Percentiles rank a stretch among this genome's conserved stretches.
phyloP scores from a whole-genome alignment of 2,329 filamentous ascomycete genomes.

The Zymoseptoria brevis region DNA sequence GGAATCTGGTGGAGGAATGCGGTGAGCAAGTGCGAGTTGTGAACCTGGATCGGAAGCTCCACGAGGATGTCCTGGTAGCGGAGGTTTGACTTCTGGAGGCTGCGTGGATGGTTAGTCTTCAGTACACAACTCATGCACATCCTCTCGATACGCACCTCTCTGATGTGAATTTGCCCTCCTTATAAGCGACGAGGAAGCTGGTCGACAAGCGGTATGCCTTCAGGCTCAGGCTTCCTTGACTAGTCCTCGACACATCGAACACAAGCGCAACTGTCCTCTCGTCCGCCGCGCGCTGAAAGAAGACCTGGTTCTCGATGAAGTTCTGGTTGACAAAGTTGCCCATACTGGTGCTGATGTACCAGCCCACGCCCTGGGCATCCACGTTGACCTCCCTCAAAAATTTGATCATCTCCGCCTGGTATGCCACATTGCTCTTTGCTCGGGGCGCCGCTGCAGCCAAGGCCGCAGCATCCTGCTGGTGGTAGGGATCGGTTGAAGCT shows the following conservation, averaged over 20 bases:
- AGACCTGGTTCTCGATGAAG: conserved; percentile 96
- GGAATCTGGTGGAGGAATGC: conserved; percentile 92
- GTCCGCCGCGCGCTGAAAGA: conserved; percentile 90
- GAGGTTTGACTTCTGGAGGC: conserved; percentile 88
- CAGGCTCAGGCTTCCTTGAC: conserved; percentile 81
- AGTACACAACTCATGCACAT: not conserved
- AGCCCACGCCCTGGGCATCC: conserved; percentile 94
- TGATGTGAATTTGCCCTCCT: conserved; percentile 95
- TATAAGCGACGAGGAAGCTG: conserved; percentile 81
- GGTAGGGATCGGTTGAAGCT: conserved; percentile 56
- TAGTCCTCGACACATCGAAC: conserved; percentile 91
- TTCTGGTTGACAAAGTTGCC: conserved; percentile 93
- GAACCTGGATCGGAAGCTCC: conserved; percentile 80
- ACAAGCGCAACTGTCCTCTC: conserved; percentile 81
- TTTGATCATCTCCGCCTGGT: conserved; percentile 96
- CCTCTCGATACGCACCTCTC: conserved; percentile 56
- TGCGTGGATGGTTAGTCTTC: conserved; percentile 35
- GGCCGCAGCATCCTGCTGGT: conserved; percentile 63
- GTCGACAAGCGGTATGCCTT: conserved; percentile 86
- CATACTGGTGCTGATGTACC: conserved; percentile 98
- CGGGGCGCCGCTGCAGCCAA: conserved; percentile 81
- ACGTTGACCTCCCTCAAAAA: conserved; percentile 96
- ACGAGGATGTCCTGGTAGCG: conserved; percentile 88
- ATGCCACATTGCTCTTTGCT: conserved; percentile 78
- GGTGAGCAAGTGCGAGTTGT: conserved; percentile 96